Evolutionary conservation across 805 yeast species (phyloP), one percentile per base, ranked within the genome.

Genomic region (Suhomyces sp.): DNA sequence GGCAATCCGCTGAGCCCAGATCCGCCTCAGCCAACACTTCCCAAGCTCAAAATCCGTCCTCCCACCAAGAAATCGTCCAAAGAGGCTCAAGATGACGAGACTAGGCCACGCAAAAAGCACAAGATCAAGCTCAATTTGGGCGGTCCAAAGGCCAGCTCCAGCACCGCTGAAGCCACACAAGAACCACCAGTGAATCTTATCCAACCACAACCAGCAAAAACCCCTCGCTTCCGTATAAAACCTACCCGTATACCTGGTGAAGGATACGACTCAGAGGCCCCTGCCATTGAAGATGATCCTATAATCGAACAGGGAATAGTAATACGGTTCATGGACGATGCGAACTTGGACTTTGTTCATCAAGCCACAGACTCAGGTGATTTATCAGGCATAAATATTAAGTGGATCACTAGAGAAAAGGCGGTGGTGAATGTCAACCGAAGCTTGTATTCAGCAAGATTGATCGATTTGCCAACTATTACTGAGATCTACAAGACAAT

Each of bases 221-320:
- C 53, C 9, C 82, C 84, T 3, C 71, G 77, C 29, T 78, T 81
- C 24, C 66, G 82, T 55, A 75, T 82, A 37, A 82, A 80, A 55
- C 85, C 85, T 1, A 77, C 82, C 0, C 75, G 96, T 59, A 77
- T 86, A 3, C 94, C 96, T 0, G 97, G 97, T 4, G 97, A 93
- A 60, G 98, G 98, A 1, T 93, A 93, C 67, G 99, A 93, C 64
- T 87, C 96, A 2, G 98, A 93, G 61, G 97, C 96, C 17, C 96
- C 97, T 0, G 98, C 93, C 58, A 75, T 89, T 22, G 99, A 94
- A 65, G 97, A 91, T 54, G 97, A 94, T 63, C 98, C 99, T 1
- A 71, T 90, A 54, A 74, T 90, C 7, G 98, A 94, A 63, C 96
- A 89, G 57, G 96, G 94, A 0, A 77, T 94, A 1, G 76, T 91